Evolutionary conservation across 2,329 filamentous ascomycete species (phyloP).

Genomic region (Knoxdaviesia proteae): DNA sequence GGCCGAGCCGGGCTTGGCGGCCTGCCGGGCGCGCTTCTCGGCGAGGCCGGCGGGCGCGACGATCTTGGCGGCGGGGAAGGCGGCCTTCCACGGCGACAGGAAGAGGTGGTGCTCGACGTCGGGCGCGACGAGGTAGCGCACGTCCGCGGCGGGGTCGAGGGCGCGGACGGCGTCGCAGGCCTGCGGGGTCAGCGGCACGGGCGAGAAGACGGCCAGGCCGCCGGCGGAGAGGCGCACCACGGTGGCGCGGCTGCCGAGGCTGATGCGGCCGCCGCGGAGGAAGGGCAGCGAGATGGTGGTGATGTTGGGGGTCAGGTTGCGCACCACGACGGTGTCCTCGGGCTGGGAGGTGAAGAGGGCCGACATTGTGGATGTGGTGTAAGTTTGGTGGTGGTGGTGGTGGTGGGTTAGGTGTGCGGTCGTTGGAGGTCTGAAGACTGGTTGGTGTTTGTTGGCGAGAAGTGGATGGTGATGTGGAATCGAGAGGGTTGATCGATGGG

Average conservation of each 20-base stretch:
- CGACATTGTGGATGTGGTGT: not conserved
- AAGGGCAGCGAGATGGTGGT: slow-evolving; percentile 72
- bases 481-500: too few species aligned
- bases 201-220: slow-evolving; percentile 73
- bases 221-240: slow-evolving; percentile 64
- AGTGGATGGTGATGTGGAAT: too few species aligned
- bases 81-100: slow-evolving; percentile 62
- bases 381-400: not conserved
- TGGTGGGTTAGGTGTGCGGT: too few species aligned
- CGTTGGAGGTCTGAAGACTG: too few species aligned
- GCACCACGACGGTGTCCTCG: slow-evolving; percentile 72
- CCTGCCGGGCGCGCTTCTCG: slow-evolving; percentile 52
- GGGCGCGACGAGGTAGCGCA: slow-evolving; percentile 69
- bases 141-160: slow-evolving; percentile 34
- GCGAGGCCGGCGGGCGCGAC: slow-evolving; percentile 66
- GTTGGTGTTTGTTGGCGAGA: too few species aligned
- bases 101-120: slow-evolving; percentile 95
- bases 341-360: slow-evolving; percentile 47
- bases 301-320: slow-evolving; percentile 60
- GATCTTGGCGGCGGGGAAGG: slow-evolving; percentile 58
- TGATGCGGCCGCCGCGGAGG: slow-evolving; percentile 54
- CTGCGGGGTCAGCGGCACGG: slow-evolving; percentile 62
- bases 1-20: slow-evolving; percentile 15
- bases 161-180: slow-evolving; percentile 42
- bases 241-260: slow-evolving; percentile 73